Percentiles rank a stretch among this genome's conserved stretches.
These are phyloP conservation scores for Rhizophora apiculata DNA, from an alignment of 345 rosid genomes.

Conservation along the genomic window DNA sequence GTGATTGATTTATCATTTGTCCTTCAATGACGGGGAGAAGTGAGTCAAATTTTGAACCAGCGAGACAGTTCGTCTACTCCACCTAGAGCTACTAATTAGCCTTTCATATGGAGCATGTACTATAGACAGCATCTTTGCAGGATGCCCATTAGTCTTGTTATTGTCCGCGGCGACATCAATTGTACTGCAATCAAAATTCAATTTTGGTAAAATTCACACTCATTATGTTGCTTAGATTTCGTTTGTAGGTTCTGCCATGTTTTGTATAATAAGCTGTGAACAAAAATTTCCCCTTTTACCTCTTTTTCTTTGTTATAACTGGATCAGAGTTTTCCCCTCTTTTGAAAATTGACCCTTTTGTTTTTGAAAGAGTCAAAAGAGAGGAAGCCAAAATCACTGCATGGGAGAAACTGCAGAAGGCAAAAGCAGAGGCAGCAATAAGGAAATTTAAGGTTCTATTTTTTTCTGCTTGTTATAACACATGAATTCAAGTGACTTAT, in stretches of 20 bases:
- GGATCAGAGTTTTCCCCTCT: not conserved
- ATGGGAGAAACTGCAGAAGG: slow-evolving; percentile 98
- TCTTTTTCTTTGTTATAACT: no score
- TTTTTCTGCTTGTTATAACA: slow-evolving; percentile 16
- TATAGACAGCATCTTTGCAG: not conserved
- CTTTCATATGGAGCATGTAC: not conserved
- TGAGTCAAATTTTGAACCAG: not conserved
- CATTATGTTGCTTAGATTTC: no score
- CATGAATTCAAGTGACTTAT: not conserved
- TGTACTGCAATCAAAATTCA: not conserved
- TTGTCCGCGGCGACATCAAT: not conserved
- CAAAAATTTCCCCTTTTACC: no score
- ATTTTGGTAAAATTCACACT: no score
- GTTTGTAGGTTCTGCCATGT: no score
- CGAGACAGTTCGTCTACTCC: not conserved
- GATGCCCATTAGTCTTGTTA: not conserved
- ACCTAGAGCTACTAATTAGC: not conserved
- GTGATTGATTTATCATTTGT: not conserved
- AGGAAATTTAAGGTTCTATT: slow-evolving; percentile 83
- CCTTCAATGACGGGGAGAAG: not conserved
- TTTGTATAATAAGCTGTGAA: no score
- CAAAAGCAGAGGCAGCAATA: slow-evolving; percentile 90
- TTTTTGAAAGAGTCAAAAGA: slow-evolving; percentile 52
- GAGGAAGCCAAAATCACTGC: slow-evolving; percentile 89
- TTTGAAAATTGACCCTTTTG: not conserved